These are phyloP conservation scores for Dovyalis caffra DNA, from an alignment of 345 rosid species.

Conservation along the genomic window DNA sequence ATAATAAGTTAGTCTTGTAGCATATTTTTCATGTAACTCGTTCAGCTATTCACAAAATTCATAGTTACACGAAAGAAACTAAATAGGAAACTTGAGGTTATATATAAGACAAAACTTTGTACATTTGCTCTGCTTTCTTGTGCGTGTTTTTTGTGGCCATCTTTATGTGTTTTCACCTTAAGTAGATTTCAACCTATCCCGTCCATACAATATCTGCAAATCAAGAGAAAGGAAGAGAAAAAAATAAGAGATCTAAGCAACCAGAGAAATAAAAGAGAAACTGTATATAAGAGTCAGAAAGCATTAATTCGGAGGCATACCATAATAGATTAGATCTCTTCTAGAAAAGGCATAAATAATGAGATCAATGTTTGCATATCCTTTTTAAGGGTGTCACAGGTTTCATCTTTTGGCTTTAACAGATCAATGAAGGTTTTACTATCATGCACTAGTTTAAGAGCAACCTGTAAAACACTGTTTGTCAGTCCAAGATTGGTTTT, in stretches of 20 bases:
- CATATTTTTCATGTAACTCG: slow-evolving; percentile 3
- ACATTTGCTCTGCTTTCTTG: neutral
- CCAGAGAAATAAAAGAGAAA: neutral
- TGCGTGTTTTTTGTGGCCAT: neutral
- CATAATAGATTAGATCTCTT: slow-evolving; percentile 61
- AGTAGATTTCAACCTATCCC: slow-evolving; percentile 60
- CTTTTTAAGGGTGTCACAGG: slow-evolving; percentile 43
- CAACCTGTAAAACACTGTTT: slow-evolving; percentile 46
- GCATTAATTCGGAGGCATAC: slow-evolving; percentile 32
- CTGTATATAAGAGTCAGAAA: neutral
- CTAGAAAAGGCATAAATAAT: slow-evolving; percentile 52
- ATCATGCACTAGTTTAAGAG: slow-evolving; percentile 70
- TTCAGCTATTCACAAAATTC: slow-evolving; percentile 26
- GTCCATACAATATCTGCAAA: slow-evolving; percentile 52
- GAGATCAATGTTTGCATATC: slow-evolving; percentile 57
- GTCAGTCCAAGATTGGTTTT: neutral
- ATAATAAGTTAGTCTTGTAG: neutral
- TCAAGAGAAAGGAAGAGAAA: neutral
- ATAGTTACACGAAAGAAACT: slow-evolving; percentile 15
- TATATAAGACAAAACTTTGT: slow-evolving; percentile 12
- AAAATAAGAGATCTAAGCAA: neutral
- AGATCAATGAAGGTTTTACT: slow-evolving; percentile 53
- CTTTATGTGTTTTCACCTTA: slow-evolving; percentile 21
- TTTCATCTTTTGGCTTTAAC: slow-evolving; percentile 55
- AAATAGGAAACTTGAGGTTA: slow-evolving; percentile 1